A percentile compares a stretch with the other conserved stretches of the same genome.
These are phyloP conservation scores for Teratosphaeria nubilosa DNA, from an alignment of 2,329 filamentous ascomycete genomes.

Conservation along the genomic window DNA sequence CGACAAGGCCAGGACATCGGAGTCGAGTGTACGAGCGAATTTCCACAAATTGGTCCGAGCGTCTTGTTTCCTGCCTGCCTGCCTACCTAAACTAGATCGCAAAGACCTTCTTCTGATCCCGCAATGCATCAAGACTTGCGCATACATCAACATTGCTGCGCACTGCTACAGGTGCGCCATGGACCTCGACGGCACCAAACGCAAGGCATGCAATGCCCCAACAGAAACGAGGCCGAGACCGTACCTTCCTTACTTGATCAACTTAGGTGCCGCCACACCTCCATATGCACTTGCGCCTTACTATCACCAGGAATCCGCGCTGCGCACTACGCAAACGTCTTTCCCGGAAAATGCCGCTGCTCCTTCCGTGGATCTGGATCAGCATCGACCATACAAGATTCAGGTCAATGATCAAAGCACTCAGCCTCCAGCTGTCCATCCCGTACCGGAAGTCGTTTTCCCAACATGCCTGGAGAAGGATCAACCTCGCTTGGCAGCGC, in stretches of 20 bases:
- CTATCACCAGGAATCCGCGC: constrained; percentile 5
- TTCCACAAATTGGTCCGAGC: background rate
- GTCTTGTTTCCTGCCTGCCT: background rate
- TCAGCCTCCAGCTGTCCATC: background rate
- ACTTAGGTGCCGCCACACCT: constrained; percentile 1
- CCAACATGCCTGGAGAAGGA: background rate
- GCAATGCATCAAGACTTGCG: background rate
- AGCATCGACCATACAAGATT: background rate
- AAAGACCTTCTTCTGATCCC: background rate
- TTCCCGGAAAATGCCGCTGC: background rate
- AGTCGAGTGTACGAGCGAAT: background rate
- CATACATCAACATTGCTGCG: background rate
- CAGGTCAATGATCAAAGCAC: background rate
- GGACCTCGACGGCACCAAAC: constrained; percentile 3
- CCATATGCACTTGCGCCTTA: background rate
- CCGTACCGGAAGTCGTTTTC: background rate
- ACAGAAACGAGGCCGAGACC: background rate
- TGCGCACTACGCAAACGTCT: constrained; percentile 1
- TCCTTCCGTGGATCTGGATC: background rate
- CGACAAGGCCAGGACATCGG: background rate
- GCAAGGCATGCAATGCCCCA: background rate
- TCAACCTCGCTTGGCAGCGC: background rate
- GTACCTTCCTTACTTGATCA: background rate
- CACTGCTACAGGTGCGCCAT: background rate
- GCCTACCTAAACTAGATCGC: background rate